Conservation (phyloP, 1,284 basidiomycete genomes). For the Somion occarium region DNA sequence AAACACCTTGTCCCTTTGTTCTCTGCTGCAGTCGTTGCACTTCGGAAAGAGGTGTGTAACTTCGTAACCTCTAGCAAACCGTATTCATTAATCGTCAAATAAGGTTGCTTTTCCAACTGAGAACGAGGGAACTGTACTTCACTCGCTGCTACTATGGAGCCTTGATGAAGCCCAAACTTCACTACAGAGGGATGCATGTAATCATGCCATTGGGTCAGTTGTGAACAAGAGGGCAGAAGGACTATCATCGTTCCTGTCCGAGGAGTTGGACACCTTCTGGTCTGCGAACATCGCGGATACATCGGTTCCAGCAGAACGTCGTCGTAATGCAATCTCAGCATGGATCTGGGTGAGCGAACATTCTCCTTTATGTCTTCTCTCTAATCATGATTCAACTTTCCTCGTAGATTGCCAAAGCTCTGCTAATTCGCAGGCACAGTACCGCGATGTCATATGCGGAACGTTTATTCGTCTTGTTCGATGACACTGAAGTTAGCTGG, state of each 20-base stretch:
- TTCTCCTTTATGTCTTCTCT: not conserved
- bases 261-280: slow-evolving; percentile 41
- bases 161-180: slow-evolving; percentile 44
- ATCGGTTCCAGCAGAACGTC: slow-evolving; percentile 27
- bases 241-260: slow-evolving; percentile 29
- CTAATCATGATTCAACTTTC: too few relatives aligned
- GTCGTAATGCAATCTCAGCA: slow-evolving; percentile 50
- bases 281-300: slow-evolving; percentile 35
- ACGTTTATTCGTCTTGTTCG: slow-evolving; percentile 65
- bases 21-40: slow-evolving; percentile 55
- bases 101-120: slow-evolving; percentile 47
- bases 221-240: slow-evolving; percentile 75
- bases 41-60: slow-evolving; percentile 59
- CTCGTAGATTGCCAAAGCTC: slow-evolving; percentile 66
- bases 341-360: slow-evolving; percentile 66
- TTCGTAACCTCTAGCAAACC: not conserved
- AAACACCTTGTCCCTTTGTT: slow-evolving; percentile 66
- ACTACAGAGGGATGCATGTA: slow-evolving; percentile 54
- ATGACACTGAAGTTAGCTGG: slow-evolving; percentile 53
- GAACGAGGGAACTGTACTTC: slow-evolving; percentile 48
- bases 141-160: slow-evolving; percentile 55
- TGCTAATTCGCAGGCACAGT: slow-evolving; percentile 73
- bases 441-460: slow-evolving; percentile 55
- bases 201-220: slow-evolving; percentile 61
- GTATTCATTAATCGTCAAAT: slow-evolving; percentile 3